phyloP scores from a whole-genome alignment of 1,139 yeast genomes.

The Oligophagozyma castellii region DNA sequence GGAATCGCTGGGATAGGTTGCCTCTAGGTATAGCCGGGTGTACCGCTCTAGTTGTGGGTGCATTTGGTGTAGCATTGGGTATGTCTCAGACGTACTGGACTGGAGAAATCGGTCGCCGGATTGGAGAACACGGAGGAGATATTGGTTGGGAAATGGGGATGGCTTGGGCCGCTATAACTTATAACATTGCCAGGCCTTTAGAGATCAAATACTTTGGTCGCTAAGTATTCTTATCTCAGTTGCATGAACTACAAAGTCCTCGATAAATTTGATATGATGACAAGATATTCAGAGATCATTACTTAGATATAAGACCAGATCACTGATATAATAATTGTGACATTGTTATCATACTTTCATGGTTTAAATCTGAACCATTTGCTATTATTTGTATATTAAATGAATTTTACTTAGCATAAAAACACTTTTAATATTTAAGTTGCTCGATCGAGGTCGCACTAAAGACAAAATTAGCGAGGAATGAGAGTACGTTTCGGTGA shows the following conservation, averaged over 20 bases:
- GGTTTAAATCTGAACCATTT: too few species aligned
- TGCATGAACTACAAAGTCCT: too few species aligned
- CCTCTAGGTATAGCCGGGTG: slow-evolving; percentile 71
- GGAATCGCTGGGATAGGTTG: slow-evolving; percentile 39
- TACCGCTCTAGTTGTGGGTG: slow-evolving; percentile 68
- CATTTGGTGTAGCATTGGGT: slow-evolving; percentile 72
- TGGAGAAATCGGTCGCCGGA: slow-evolving; percentile 50
- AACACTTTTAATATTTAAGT: too few species aligned
- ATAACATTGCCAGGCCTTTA: slow-evolving; percentile 45
- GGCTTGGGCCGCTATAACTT: slow-evolving; percentile 54
- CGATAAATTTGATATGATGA: too few species aligned
- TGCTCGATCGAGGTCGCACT: too few species aligned
- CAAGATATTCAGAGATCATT: too few species aligned
- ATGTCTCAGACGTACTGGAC: slow-evolving; percentile 75
- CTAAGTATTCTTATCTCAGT: slow-evolving; percentile 6
- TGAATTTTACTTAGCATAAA: too few species aligned
- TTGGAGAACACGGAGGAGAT: slow-evolving; percentile 68
- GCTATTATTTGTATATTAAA: too few species aligned
- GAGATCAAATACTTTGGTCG: slow-evolving; percentile 54
- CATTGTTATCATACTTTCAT: too few species aligned
- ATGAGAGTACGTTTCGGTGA: too few species aligned
- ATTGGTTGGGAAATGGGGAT: slow-evolving; percentile 72
- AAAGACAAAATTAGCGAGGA: too few species aligned
- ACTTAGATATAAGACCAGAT: too few species aligned
- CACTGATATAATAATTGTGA: not conserved